phyloP scores from a whole-genome alignment of 2,329 filamentous ascomycete genomes.

The Sarocladium oryzae region DNA sequence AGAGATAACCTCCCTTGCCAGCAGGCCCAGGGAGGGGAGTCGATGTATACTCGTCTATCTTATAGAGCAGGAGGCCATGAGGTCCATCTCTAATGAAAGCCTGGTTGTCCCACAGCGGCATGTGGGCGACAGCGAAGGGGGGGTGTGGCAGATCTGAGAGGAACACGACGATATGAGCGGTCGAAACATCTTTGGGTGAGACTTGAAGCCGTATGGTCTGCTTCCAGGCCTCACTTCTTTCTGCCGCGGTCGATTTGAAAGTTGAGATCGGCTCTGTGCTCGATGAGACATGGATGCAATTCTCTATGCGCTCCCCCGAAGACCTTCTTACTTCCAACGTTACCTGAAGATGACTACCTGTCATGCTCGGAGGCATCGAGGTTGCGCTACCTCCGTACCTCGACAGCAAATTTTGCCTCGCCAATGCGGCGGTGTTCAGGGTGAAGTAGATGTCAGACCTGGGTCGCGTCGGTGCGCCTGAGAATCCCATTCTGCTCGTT shows the following conservation, averaged over 20 bases:
- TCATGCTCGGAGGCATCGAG: conserved; percentile 54
- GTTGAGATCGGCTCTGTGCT: conserved; percentile 73
- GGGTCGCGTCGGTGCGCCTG: conserved; percentile 79
- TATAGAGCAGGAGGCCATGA: conserved; percentile 78
- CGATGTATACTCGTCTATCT: conserved; percentile 84
- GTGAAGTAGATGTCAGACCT: conserved; percentile 95
- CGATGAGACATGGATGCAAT: conserved; percentile 80
- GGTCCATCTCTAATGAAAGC: conserved; percentile 84
- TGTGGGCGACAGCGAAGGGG: conserved; percentile 85
- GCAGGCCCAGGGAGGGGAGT: conserved; percentile 51
- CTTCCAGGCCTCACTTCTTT: conserved; percentile 77
- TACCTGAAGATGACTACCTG: conserved; percentile 73
- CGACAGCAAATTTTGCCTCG: conserved; percentile 65
- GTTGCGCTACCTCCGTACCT: conserved; percentile 68
- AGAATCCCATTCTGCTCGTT: conserved; percentile 88
- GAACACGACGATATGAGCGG: conserved; percentile 83
- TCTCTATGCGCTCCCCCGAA: conserved; percentile 75
- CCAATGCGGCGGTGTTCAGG: conserved; percentile 69
- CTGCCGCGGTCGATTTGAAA: conserved; percentile 79
- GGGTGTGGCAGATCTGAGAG: conserved; percentile 79
- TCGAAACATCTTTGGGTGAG: conserved; percentile 70
- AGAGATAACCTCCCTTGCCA: conserved; percentile 82
- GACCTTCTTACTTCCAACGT: conserved; percentile 80
- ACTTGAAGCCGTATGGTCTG: conserved; percentile 80
- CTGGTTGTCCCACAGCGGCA: conserved; percentile 88